These are phyloP conservation scores for Plasmodium vinckei DNA, from an alignment of 169 alveolate genomes.

Conservation along the genomic window DNA sequence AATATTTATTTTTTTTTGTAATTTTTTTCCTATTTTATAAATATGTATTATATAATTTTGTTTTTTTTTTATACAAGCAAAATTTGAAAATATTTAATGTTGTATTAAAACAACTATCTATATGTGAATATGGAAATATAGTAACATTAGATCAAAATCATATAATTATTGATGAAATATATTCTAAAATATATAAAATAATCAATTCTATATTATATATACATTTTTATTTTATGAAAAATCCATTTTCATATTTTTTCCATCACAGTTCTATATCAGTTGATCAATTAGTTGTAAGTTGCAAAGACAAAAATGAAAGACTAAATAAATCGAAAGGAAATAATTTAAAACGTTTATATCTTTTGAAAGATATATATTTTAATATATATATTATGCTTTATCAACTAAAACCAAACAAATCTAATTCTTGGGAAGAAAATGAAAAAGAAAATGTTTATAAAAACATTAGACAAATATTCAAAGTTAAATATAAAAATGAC, in stretches of 20 bases:
- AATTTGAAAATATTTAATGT: conserved; percentile 18
- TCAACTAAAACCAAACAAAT: neutral
- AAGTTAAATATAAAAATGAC: conserved; percentile 29
- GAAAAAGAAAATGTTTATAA: conserved; percentile 9
- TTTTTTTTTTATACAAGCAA: conserved; percentile 12
- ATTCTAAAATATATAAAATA: conserved; percentile 20
- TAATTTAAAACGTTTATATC: conserved; percentile 4
- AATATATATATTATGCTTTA: neutral
- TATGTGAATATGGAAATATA: conserved; percentile 1
- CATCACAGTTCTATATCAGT: neutral
- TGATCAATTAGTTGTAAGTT: neutral
- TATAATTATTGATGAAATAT: conserved; percentile 9
- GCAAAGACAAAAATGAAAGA: neutral
- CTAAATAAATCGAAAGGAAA: neutral
- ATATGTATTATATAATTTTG: conserved; percentile 9
- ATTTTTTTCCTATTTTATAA: conserved; percentile 4
- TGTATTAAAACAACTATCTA: conserved; percentile 9
- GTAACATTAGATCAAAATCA: neutral
- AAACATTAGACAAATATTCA: conserved; percentile 25
- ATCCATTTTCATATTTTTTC: neutral
- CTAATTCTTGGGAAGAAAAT: neutral
- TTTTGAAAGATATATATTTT: conserved; percentile 13
- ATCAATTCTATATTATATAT: conserved; percentile 4
- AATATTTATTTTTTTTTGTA: conserved; percentile 1
- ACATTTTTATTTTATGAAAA: conserved; percentile 24